Evolutionary conservation across 2,329 filamentous ascomycete genomes (phyloP).

Genomic region (Penicillium sp.): DNA sequence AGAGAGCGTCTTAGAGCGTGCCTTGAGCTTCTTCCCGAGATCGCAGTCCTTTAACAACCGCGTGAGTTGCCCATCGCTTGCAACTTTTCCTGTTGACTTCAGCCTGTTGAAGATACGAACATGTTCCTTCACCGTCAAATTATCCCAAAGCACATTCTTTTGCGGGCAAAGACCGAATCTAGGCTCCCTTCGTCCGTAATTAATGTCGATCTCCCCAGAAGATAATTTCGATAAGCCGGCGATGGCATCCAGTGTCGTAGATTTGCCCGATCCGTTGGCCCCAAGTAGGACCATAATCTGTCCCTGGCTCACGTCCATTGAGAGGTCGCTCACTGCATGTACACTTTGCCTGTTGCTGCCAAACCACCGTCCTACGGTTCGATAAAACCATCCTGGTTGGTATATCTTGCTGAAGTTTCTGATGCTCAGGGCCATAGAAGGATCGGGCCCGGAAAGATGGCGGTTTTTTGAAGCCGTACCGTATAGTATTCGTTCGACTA

Average conservation of each 20-base stretch:
- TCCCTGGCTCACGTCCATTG: slow-evolving; percentile 72
- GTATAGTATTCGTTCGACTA: slow-evolving; percentile 75
- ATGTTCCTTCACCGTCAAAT: slow-evolving; percentile 84
- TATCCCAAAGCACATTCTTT: slow-evolving; percentile 92
- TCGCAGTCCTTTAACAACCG: slow-evolving; percentile 74
- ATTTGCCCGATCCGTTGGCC: slow-evolving; percentile 89
- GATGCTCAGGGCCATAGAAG: slow-evolving; percentile 69
- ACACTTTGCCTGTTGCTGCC: slow-evolving; percentile 66
- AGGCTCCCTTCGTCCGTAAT: slow-evolving; percentile 76
- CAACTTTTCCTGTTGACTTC: slow-evolving; percentile 66
- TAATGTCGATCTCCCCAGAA: slow-evolving; percentile 75
- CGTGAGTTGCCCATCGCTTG: slow-evolving; percentile 63
- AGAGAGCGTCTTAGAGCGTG: slow-evolving; percentile 76
- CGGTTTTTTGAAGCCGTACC: slow-evolving; percentile 72
- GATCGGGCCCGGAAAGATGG: slow-evolving; percentile 37
- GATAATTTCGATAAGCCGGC: slow-evolving; percentile 80
- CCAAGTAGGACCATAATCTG: slow-evolving; percentile 87
- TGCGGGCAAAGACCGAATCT: slow-evolving; percentile 88
- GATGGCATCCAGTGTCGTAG: slow-evolving; percentile 85
- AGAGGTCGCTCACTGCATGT: slow-evolving; percentile 76
- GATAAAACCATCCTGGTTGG: slow-evolving; percentile 65
- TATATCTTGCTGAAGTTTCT: slow-evolving; percentile 80
- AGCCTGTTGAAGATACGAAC: slow-evolving; percentile 81
- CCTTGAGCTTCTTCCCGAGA: slow-evolving; percentile 73
- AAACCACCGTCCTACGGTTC: slow-evolving; percentile 51